phyloP scores from a whole-genome alignment of 331 rosid species.

The Cydonia oblonga region DNA sequence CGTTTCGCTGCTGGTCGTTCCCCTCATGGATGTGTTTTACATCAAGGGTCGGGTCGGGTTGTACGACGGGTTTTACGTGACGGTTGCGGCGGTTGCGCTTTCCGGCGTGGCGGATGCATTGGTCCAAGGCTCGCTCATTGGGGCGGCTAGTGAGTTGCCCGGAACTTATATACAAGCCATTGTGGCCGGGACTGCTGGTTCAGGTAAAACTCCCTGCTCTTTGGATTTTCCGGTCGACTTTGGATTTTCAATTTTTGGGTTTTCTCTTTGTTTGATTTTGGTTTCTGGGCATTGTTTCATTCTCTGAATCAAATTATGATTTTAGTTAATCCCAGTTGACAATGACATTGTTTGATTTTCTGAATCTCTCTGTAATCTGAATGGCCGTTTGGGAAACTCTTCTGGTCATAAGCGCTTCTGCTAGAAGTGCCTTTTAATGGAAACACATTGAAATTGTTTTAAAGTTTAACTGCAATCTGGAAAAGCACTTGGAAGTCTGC shows the following conservation, averaged over 20 bases:
- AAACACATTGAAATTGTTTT: background rate
- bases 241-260: background rate
- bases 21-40: constrained; percentile 47
- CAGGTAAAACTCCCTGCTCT: constrained; percentile 33
- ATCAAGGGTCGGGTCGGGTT: constrained; percentile 67
- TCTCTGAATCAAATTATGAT: background rate
- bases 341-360: background rate
- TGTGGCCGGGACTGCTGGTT: constrained; percentile 81
- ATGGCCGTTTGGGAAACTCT: background rate
- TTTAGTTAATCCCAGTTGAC: background rate
- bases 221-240: background rate
- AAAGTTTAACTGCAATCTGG: background rate
- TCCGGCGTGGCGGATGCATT: constrained; percentile 63
- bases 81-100: constrained; percentile 38
- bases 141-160: constrained; percentile 82
- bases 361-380: background rate
- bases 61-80: constrained; percentile 54
- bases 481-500: background rate
- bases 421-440: background rate
- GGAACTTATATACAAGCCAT: constrained; percentile 79
- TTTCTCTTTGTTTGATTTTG: background rate
- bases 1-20: constrained; percentile 49
- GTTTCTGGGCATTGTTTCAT: background rate
- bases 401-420: background rate
- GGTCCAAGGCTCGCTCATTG: constrained; percentile 74